Evolutionary conservation across 805 yeast species (phyloP).

Genomic region (Yarrowia sp.): DNA sequence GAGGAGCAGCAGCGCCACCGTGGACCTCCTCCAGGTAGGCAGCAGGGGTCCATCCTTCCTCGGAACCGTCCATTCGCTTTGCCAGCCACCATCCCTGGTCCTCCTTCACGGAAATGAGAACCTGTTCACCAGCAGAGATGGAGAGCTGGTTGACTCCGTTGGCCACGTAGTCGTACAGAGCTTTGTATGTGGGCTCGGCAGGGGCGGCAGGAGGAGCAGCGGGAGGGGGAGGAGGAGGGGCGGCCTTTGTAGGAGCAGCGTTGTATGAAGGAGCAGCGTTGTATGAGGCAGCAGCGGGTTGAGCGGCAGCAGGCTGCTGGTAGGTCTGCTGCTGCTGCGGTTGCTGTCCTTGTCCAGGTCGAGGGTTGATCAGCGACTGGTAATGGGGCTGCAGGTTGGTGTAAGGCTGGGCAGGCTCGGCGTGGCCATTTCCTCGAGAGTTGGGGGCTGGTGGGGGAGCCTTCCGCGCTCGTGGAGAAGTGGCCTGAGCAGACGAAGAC

Average conservation of each 20-base stretch:
- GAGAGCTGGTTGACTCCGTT: constrained; percentile 82
- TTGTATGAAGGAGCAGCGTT: constrained; percentile 31
- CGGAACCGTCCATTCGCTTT: constrained; percentile 64
- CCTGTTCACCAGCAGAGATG: constrained; percentile 67
- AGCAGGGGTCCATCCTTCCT: constrained; percentile 97
- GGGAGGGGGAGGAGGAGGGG: constrained; percentile 30
- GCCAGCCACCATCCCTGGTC: constrained; percentile 95
- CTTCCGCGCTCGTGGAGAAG: constrained; percentile 31
- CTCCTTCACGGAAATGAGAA: constrained; percentile 66
- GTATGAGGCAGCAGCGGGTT: constrained; percentile 29
- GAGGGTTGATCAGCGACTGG: constrained; percentile 16
- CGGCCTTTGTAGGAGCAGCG: constrained; percentile 32
- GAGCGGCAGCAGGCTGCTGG: constrained; percentile 29
- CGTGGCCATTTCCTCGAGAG: constrained; percentile 20
- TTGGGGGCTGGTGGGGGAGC: constrained; percentile 29
- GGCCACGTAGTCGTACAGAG: constrained; percentile 85
- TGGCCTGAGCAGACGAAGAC: neutral
- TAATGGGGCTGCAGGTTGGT: constrained; percentile 12
- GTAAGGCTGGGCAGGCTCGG: constrained; percentile 3
- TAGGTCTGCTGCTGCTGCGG: constrained; percentile 29
- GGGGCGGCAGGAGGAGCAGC: constrained; percentile 68
- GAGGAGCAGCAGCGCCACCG: constrained; percentile 32
- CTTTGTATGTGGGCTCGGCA: constrained; percentile 73
- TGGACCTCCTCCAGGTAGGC: constrained; percentile 59
- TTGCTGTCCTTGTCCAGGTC: neutral